These are phyloP conservation scores for Calonectria pteridis DNA, from an alignment of 2,329 filamentous ascomycete species.

Conservation along the genomic window DNA sequence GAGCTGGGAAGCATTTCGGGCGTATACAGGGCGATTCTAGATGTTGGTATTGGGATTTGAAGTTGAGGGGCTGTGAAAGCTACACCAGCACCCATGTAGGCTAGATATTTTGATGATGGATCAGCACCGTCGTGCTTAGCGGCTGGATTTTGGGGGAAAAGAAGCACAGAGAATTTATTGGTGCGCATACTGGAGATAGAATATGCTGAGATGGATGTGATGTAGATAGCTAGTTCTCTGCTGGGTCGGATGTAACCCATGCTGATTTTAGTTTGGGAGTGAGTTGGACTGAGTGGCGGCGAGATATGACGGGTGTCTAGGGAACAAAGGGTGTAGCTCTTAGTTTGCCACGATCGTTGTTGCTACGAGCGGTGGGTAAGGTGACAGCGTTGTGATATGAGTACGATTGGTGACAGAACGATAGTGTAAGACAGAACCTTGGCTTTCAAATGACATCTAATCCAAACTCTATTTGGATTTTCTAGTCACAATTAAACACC, in stretches of 20 bases:
- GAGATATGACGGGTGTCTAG: not conserved
- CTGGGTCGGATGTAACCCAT: not conserved
- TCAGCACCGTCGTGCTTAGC: not conserved
- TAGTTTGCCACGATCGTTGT: not conserved
- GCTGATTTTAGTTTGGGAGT: not conserved
- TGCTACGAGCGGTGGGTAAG: not conserved
- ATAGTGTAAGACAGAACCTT: too few species aligned
- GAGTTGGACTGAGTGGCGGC: not conserved
- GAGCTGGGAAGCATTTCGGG: not conserved
- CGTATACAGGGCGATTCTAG: not conserved
- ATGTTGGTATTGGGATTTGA: not conserved
- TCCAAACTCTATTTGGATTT: not conserved
- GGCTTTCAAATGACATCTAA: too few species aligned
- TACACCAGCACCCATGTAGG: not conserved
- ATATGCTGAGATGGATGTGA: not conserved
- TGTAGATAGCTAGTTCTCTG: not conserved
- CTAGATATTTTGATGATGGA: not conserved
- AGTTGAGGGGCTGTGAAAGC: not conserved
- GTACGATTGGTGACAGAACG: not conserved
- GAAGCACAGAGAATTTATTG: not conserved
- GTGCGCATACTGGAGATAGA: not conserved
- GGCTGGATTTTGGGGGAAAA: not conserved
- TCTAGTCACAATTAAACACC: not conserved
- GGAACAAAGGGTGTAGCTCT: not conserved
- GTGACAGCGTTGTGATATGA: not conserved